Evolutionary conservation across 257 asterid species (phyloP).

Genomic region (Agastache rugosa): DNA sequence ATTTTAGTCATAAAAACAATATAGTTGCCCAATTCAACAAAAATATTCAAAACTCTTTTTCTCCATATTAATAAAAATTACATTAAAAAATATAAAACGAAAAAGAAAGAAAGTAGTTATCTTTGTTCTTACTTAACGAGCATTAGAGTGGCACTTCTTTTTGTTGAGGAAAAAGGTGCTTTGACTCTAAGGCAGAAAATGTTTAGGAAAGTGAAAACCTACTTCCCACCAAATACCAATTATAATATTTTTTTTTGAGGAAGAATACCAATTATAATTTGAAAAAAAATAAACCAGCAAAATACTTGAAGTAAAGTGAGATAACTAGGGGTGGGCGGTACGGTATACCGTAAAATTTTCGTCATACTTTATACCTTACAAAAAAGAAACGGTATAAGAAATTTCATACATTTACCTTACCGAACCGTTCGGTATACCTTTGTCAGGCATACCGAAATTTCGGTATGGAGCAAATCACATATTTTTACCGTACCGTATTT

Average conservation of each 20-base stretch:
- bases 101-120: background rate
- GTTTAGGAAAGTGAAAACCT: slow-evolving; percentile 28
- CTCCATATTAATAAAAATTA: background rate
- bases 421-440: too few species aligned
- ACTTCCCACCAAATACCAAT: slow-evolving; percentile 30
- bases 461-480: too few species aligned
- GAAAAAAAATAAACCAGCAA: background rate
- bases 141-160: background rate
- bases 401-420: too few species aligned
- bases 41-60: background rate
- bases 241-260: too few species aligned
- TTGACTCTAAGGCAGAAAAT: slow-evolving; percentile 28
- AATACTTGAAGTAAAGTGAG: background rate
- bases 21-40: too few species aligned
- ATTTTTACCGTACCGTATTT: too few species aligned
- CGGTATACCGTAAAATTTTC: too few species aligned
- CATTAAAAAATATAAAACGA: background rate
- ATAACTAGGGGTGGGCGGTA: too few species aligned
- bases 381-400: too few species aligned
- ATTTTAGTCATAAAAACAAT: too few species aligned
- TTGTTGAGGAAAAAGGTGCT: slow-evolving; percentile 21
- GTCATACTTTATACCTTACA: too few species aligned
- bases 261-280: background rate
- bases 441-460: too few species aligned
- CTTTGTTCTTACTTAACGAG: slow-evolving; percentile 15